Base-by-base conservation (phyloP, 2,329 filamentous ascomycete species). In the Aspergillus chevalieri region DNA sequence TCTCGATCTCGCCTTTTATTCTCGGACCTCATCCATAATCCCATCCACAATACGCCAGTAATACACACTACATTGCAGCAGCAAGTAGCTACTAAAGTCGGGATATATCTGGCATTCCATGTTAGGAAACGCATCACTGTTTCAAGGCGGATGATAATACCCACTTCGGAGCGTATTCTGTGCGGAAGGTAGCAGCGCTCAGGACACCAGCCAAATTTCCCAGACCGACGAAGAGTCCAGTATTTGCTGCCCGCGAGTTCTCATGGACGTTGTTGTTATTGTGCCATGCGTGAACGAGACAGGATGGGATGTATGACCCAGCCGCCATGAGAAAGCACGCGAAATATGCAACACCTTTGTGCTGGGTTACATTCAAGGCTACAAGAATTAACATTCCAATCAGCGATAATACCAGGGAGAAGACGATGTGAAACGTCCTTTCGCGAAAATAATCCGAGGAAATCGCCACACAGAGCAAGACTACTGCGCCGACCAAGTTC, bases 231-330 rank as follows among this genome's bases (percentile, higher is more conserved):
- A 75, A 63, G 12, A 78, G 59, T 0, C 72, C 76, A 1, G 74
- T 78, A 8, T 72, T 76, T 0, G 75, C 74, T 4, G 76, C 75
- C 0, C 76, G 69, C 0, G 66, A 68, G 41, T 72, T 78, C 61
- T 80, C 76, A 21, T 74, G 70, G 6, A 77, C 61, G 39, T 76
- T 78, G 56, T 79, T 79, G 52, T 78, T 79, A 49, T 78, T 78
- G 51, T 78, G 68, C 76, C 77, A 77, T 1, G 68, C 68, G 51
- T 78, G 70, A 4, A 78, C 69, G n/a, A 79, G 61, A 47, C 70
- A 72, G 3, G 68, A 71, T 0, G 74, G 71, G 12, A 76, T 75
- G 53, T 77, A 78, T 1, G 74, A 67, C 0, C 62, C 63, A 1
- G 59, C 19, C 1, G 73, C 71, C 47, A 79, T 63, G 3, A 79